Evolutionary conservation across 2,329 filamentous ascomycete genomes (phyloP).

Genomic region (Xylariaceae sp.): DNA sequence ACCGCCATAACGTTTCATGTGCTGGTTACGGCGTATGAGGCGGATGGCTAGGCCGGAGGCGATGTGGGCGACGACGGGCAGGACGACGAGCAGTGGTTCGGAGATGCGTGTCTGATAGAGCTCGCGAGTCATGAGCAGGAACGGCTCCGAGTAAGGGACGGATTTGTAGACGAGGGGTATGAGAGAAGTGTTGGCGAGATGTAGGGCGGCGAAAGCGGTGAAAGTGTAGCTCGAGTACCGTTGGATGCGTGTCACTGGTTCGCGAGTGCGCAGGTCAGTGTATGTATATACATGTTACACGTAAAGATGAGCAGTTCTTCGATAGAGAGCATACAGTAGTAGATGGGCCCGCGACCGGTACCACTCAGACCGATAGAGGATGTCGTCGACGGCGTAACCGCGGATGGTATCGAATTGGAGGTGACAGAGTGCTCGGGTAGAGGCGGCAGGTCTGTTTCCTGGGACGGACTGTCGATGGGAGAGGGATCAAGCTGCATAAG

Average conservation of each 20-base stretch:
- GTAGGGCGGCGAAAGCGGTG: conserved; percentile 69
- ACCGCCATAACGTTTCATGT: conserved; percentile 71
- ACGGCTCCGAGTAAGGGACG: conserved; percentile 72
- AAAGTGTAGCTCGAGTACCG: conserved; percentile 87
- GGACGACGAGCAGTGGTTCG: conserved; percentile 73
- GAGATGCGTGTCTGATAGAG: conserved; percentile 82
- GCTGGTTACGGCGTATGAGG: conserved; percentile 67
- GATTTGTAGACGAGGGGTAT: conserved; percentile 73
- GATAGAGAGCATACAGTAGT: conserved; percentile 58
- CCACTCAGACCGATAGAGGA: conserved; percentile 56
- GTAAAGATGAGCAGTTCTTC: too few relatives aligned
- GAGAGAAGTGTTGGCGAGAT: conserved; percentile 76
- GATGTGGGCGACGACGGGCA: conserved; percentile 73
- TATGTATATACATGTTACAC: too few relatives aligned
- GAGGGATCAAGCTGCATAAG: conserved; percentile 78
- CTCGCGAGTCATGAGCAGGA: conserved; percentile 84
- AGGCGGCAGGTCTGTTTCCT: conserved; percentile 44
- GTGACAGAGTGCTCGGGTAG: conserved; percentile 35
- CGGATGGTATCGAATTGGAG: conserved; percentile 25
- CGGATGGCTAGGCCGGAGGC: conserved; percentile 73
- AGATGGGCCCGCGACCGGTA: conserved; percentile 64
- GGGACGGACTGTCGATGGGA: conserved; percentile 61
- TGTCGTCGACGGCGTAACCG: conserved; percentile 39
- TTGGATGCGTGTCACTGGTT: conserved; percentile 58
- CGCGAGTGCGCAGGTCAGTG: too few relatives aligned